These are phyloP conservation scores for Paraphaeosphaeria sporulosa DNA, from an alignment of 2,329 filamentous ascomycete species.

Conservation along the genomic window DNA sequence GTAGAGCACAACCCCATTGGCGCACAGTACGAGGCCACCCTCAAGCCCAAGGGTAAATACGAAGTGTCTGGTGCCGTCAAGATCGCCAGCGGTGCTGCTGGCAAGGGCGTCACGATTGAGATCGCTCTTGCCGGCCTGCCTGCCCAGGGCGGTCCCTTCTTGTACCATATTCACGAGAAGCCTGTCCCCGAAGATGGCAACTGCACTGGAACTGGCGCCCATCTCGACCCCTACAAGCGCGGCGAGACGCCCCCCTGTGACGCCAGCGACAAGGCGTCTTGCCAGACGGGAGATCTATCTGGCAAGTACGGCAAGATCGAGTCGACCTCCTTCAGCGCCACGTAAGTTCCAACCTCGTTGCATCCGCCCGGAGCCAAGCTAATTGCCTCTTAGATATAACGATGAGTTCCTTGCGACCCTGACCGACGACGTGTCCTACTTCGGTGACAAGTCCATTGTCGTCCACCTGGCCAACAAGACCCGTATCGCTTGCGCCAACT, in stretches of 20 bases:
- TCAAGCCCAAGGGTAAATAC: constrained; percentile 44
- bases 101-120: constrained; percentile 51
- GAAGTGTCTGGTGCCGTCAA: constrained; percentile 46
- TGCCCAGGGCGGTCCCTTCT: constrained; percentile 52
- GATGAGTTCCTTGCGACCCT: constrained; percentile 60
- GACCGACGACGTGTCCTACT: constrained; percentile 53
- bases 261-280: constrained; percentile 44
- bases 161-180: constrained; percentile 57
- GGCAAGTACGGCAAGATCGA: constrained; percentile 55
- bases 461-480: constrained; percentile 62
- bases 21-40: constrained; percentile 48
- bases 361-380: constrained; percentile 43
- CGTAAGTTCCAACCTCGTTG: constrained; percentile 46
- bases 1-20: constrained; percentile 49
- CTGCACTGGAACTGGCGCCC: constrained; percentile 52
- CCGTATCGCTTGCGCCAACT: constrained; percentile 66
- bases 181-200: constrained; percentile 52
- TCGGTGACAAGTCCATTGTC: constrained; percentile 63
- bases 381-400: constrained; percentile 46
- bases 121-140: constrained; percentile 53
- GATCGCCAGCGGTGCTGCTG: constrained; percentile 42
- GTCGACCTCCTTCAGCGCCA: constrained; percentile 35
- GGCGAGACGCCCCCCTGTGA: constrained; percentile 51
- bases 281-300: constrained; percentile 55
- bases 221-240: constrained; percentile 54